Evolutionary conservation across 1,284 basidiomycete genomes (phyloP).

Genomic region (Ustilago lituana): DNA sequence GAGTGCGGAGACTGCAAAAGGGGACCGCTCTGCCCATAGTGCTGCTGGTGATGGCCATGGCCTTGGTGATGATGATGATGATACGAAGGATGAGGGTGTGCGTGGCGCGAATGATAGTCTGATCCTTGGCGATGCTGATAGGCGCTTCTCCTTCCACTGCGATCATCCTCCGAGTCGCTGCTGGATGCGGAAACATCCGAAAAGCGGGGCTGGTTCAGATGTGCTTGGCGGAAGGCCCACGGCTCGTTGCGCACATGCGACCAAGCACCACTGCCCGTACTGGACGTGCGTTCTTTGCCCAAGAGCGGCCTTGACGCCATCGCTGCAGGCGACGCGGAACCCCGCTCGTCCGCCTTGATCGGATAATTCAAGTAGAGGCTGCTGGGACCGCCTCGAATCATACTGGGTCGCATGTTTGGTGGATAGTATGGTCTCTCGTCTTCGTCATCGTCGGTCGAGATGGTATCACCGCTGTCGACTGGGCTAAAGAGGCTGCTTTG

Average conservation of each 20-base stretch:
- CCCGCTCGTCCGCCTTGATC: slow-evolving; percentile 19
- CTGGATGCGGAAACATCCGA: slow-evolving; percentile 42
- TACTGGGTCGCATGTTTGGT: slow-evolving; percentile 44
- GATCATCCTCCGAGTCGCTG: slow-evolving; percentile 44
- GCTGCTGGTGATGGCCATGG: slow-evolving; percentile 1
- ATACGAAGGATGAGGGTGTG: slow-evolving; percentile 9
- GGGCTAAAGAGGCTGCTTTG: slow-evolving; percentile 55
- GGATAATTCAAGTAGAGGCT: slow-evolving; percentile 50
- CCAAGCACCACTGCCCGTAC: slow-evolving; percentile 33
- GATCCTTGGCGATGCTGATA: slow-evolving; percentile 18
- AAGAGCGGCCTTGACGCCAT: slow-evolving; percentile 18
- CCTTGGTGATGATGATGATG: slow-evolving; percentile 8
- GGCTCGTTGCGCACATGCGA: slow-evolving; percentile 45
- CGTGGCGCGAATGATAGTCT: slow-evolving; percentile 12
- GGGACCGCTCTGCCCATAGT: background rate
- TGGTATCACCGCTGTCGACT: slow-evolving; percentile 47
- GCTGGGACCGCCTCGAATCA: slow-evolving; percentile 47
- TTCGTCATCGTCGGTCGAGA: slow-evolving; percentile 55
- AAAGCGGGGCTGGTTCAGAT: slow-evolving; percentile 41
- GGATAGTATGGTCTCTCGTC: slow-evolving; percentile 54
- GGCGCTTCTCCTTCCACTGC: slow-evolving; percentile 14
- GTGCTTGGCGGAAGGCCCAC: slow-evolving; percentile 40
- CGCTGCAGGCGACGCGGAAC: slow-evolving; percentile 22
- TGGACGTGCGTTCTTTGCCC: slow-evolving; percentile 35
- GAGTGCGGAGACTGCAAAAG: slow-evolving; percentile 13